Evolutionary conservation across 2,329 filamentous ascomycete species (phyloP), one percentile per base, ranked within the genome.

Genomic region (Tothia fuscella): DNA sequence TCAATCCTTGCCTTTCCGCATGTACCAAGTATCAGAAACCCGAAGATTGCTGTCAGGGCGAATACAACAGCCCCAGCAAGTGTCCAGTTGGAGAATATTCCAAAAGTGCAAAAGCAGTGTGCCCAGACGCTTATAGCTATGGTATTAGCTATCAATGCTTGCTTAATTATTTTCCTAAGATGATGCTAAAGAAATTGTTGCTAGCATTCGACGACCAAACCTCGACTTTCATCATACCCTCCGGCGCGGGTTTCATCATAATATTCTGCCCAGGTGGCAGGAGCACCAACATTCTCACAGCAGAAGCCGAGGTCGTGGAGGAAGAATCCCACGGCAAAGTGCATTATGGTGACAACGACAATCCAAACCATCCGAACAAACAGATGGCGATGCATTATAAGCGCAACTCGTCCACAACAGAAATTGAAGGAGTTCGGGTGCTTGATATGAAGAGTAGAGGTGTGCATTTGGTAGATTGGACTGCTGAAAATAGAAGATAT

Each of bases 121-220:
- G 85, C 55, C 84, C 85, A 1, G 85, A 93, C 60, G 84, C 84
- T 3, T 93, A 91, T 62, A 85, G 80, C 53, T 93, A 74, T 56
- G 68, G 78, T 81, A 38, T n/a, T n/a, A 76, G 74, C 57, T 71
- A 19, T 12, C 10, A 10, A 9, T 35, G 12, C 17, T 17, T 10
- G 17, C 17, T 10, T 35, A 10, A 13, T 10, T 35, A 19, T 35
- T 17, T 35, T 35, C 17, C 9, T 35, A n/a, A n/a, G n/a, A n/a
- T n/a, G n/a, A n/a, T n/a, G n/a, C n/a, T 12, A 10, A 7, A 24
- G 16, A 26, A 10, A 13, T 26, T 10, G 10, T 38, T 14, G 7
- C 35, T 25, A 66, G 67, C 72, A n/a, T 74, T 71, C 48, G 71
- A 76, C 49, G 72, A 76, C 48, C 64, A 71, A 49, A 66, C 62